Evolutionary conservation across 768 basidiomycete species (phyloP).

Genomic region (Mrakia frigida): DNA sequence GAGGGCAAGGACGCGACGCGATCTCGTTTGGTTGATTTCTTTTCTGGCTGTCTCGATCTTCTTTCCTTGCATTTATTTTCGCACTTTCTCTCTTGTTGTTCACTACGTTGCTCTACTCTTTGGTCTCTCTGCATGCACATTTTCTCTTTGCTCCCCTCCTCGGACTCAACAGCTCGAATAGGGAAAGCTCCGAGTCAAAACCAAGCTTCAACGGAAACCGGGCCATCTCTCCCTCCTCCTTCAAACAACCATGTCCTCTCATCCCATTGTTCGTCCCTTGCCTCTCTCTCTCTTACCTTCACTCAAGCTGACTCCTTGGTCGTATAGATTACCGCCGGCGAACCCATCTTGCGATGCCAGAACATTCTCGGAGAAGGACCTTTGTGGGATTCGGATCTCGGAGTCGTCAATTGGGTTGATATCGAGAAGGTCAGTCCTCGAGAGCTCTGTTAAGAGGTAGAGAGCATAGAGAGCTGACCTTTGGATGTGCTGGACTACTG

Average conservation of each 20-base stretch:
- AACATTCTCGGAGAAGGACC: constrained; percentile 28
- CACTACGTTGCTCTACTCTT: background rate
- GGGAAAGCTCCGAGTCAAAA: background rate
- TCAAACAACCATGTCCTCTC: background rate
- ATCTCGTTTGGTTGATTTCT: background rate
- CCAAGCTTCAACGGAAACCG: background rate
- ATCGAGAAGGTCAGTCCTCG: constrained; percentile 27
- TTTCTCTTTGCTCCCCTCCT: background rate
- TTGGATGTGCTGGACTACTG: no score
- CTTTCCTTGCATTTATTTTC: background rate
- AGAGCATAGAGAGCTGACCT: background rate
- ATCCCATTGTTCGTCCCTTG: background rate
- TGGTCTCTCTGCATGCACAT: background rate
- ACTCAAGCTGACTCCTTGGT: background rate
- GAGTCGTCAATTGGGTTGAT: constrained; percentile 20
- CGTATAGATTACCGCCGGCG: constrained; percentile 5
- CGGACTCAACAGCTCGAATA: background rate
- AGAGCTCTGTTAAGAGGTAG: background rate
- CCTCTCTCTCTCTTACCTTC: background rate
- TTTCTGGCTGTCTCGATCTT: no score
- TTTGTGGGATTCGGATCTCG: constrained; percentile 12
- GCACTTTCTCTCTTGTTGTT: background rate
- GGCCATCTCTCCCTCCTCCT: background rate
- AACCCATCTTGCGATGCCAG: constrained; percentile 26
- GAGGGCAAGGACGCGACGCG: background rate